Conservation (phyloP, 2,329 filamentous ascomycete genomes). For the Nannizzia gypsea region DNA sequence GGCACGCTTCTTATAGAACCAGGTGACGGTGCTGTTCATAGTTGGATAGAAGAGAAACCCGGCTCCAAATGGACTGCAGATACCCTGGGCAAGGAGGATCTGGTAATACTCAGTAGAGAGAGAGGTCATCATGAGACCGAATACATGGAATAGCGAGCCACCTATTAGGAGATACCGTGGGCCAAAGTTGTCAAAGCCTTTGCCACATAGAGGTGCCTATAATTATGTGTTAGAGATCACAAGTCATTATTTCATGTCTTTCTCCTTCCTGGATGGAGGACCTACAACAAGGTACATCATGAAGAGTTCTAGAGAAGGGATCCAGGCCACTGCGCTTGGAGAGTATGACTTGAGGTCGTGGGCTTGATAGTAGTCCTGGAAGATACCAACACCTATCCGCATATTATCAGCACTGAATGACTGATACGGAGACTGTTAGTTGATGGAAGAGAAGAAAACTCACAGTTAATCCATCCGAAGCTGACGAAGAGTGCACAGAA, state of each 20-base stretch:
- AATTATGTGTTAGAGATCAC: conserved; percentile 22
- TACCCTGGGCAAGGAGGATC: conserved; percentile 44
- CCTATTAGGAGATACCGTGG: conserved; percentile 43
- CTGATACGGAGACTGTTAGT: neutral
- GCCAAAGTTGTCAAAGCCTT: conserved; percentile 50
- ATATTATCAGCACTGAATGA: conserved; percentile 9
- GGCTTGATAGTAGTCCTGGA: conserved; percentile 48
- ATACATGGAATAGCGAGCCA: conserved; percentile 44
- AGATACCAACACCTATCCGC: conserved; percentile 37
- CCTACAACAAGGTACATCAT: conserved; percentile 41
- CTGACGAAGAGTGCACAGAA: conserved; percentile 39
- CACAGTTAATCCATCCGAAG: conserved; percentile 42
- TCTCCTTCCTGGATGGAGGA: neutral
- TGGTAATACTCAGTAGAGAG: conserved; percentile 46
- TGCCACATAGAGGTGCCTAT: conserved; percentile 52
- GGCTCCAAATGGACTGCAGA: conserved; percentile 43
- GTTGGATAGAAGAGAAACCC: conserved; percentile 40
- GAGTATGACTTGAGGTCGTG: conserved; percentile 40
- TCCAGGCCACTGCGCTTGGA: conserved; percentile 50
- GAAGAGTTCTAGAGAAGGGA: conserved; percentile 45
- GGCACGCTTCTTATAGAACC: conserved; percentile 44
- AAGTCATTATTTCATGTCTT: neutral
- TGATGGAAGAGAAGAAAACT: conserved; percentile 9
- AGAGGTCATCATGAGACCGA: conserved; percentile 49
- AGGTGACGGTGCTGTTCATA: conserved; percentile 32